A percentile compares a stretch with the other conserved stretches of the same genome.
phyloP scores from a whole-genome alignment of 257 asterid genomes.

The Solanum lycopersicoides region DNA sequence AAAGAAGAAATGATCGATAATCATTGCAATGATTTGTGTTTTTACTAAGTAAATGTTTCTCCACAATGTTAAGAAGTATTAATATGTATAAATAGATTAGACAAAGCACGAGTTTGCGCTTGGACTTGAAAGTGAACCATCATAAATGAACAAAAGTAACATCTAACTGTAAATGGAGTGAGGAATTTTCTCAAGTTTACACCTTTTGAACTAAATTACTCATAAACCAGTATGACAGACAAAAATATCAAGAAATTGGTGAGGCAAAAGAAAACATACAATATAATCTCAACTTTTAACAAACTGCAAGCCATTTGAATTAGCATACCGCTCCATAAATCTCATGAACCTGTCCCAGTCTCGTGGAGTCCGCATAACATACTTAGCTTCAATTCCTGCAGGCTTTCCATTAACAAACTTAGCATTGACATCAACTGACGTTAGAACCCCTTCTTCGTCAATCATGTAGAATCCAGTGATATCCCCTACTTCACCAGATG shows the following conservation, averaged over 20 bases:
- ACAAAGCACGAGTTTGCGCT: not conserved
- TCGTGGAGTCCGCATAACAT: constrained; percentile 63
- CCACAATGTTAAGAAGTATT: not conserved
- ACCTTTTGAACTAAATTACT: constrained; percentile 13
- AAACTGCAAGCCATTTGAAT: constrained; percentile 63
- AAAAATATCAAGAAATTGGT: constrained; percentile 1
- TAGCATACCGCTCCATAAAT: constrained; percentile 85
- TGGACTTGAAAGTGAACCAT: not conserved
- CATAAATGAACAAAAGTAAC: not conserved
- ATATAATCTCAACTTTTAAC: constrained; percentile 44
- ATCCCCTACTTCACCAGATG: constrained; percentile 80
- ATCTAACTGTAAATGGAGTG: not conserved
- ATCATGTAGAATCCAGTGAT: constrained; percentile 93
- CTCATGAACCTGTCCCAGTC: constrained; percentile 99
- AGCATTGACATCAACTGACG: constrained; percentile 85
- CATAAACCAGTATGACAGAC: constrained; percentile 7
- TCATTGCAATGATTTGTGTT: not conserved
- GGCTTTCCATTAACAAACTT: constrained; percentile 88
- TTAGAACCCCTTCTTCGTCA: constrained; percentile 84
- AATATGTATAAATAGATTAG: not conserved
- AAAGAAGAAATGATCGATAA: not conserved
- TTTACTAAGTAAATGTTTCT: not conserved
- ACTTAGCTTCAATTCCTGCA: constrained; percentile 89
- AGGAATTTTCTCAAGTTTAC: constrained; percentile 3
- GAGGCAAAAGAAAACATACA: constrained; percentile 9